Percentiles rank a stretch among this genome's conserved stretches.
Evolutionary conservation across 1,284 basidiomycete genomes (phyloP).

Genomic region (Sparassis latifolia): DNA sequence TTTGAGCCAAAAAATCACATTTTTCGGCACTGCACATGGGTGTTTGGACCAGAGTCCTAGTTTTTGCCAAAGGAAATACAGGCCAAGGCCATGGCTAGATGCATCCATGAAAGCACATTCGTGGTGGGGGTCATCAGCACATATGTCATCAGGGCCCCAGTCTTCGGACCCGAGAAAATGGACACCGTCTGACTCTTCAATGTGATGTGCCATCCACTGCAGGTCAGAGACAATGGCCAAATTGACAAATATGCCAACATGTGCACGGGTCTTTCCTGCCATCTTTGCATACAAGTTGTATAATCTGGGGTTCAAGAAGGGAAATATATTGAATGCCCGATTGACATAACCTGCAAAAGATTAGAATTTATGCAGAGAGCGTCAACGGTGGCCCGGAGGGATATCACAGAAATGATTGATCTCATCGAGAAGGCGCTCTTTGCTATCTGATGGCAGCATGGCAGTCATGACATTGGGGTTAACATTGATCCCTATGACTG

Average conservation of each 20-base stretch:
- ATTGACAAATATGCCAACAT: conserved; percentile 26
- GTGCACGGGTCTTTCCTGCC: conserved; percentile 13
- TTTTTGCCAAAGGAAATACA: conserved; percentile 6
- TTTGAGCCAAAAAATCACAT: conserved; percentile 8
- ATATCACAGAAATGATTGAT: conserved; percentile 2
- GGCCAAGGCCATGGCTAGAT: background rate
- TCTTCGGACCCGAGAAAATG: background rate
- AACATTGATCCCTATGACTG: conserved; percentile 32
- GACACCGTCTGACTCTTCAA: background rate
- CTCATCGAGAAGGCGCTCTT: background rate
- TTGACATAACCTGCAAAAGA: conserved; percentile 30
- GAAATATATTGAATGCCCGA: conserved; percentile 35
- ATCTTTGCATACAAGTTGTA: conserved; percentile 30
- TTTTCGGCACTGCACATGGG: background rate
- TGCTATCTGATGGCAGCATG: conserved; percentile 16
- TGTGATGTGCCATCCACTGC: conserved; percentile 18
- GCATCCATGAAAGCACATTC: conserved; percentile 1
- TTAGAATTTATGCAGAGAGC: conserved; percentile 25
- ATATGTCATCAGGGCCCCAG: background rate
- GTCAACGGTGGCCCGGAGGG: conserved; percentile 5
- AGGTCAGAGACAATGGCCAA: conserved; percentile 20
- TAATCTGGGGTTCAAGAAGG: conserved; percentile 27
- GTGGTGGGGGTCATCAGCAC: background rate
- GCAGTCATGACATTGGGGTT: conserved; percentile 25
- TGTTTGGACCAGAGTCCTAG: background rate